Conservation (phyloP, 1,139 yeast species). For the Sugiyamaella castrensis region DNA sequence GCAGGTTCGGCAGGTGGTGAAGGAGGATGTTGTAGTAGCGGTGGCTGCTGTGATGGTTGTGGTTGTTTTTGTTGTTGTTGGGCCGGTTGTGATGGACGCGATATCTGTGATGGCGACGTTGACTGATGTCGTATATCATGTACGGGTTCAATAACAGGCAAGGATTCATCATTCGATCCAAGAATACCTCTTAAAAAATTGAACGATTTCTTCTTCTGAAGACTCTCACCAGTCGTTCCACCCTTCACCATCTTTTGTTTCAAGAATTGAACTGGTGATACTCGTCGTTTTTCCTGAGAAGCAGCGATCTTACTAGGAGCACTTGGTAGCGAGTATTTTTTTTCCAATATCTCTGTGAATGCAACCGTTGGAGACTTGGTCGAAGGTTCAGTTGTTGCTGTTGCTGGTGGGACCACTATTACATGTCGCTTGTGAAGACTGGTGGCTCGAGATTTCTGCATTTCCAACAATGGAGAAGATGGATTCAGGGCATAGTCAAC, state of each 20-base stretch:
- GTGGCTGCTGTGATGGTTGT: too few relatives aligned
- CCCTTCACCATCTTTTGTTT: conserved; percentile 14
- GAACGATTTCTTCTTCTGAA: conserved; percentile 16
- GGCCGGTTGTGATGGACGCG: too few relatives aligned
- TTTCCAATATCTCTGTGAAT: neutral
- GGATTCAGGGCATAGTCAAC: conserved; percentile 30
- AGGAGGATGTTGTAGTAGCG: too few relatives aligned
- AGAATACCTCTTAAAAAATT: conserved; percentile 16
- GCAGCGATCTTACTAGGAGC: conserved; percentile 13
- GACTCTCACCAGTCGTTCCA: conserved; percentile 12
- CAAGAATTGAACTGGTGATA: conserved; percentile 18
- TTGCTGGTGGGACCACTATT: conserved; percentile 3
- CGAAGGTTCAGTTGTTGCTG: neutral
- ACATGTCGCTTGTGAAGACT: conserved; percentile 8
- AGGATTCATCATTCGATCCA: neutral
- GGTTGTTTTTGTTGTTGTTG: too few relatives aligned
- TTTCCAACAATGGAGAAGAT: neutral
- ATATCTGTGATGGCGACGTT: too few relatives aligned
- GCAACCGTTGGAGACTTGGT: conserved; percentile 7
- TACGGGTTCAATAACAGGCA: conserved; percentile 8
- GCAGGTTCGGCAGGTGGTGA: too few relatives aligned
- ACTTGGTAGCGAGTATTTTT: neutral
- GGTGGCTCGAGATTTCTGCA: conserved; percentile 5
- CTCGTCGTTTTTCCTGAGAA: conserved; percentile 10
- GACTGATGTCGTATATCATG: too few relatives aligned